Evolutionary conservation across 2,329 filamentous ascomycete genomes (phyloP), one percentile per base, ranked within the genome.

Genomic region (Botrytis tulipae): DNA sequence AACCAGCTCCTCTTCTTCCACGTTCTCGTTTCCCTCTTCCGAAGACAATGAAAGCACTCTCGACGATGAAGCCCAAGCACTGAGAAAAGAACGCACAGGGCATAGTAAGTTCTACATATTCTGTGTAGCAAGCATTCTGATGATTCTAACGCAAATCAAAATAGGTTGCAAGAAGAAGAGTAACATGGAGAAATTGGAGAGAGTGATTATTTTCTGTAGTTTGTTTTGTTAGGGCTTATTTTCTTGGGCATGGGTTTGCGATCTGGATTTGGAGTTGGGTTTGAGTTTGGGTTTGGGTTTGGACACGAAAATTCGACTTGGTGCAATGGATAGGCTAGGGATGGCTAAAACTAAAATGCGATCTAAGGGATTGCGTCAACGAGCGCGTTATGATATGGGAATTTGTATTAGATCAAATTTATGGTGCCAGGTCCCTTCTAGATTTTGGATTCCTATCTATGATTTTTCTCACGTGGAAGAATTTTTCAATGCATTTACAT

Each of bases 381-480:
- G 4, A 25, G 10, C 12, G 12, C 48, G 5, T 0, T 2, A n/a
- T 54, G n/a, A 29, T 18, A 29, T 29, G 4, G n/a, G 14, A 32
- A 14, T 29, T 29, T 32, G 3, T 16, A 57, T 1, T 29, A 0
- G 7, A 57, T 57, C n/a, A 29, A 18, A 18, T 4, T 1, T 18
- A 4, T 29, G 51, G 12, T 29, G 3, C 12, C 3, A 18, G n/a
- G 18, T 9, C 16, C 0, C 2, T 29, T 1, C n/a, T 29, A 18
- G n/a, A 32, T 8, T 9, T 32, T 3, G 18, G 18, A 29, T 3
- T 18, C 1, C 3, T 1, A 18, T 9, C 51, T 54, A 14, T 8
- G 48, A 51, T 3, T 8, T 2, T 14, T 54, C 5, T 54, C 5
- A 29, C 1, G 25, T 16, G 2, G 25, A 29, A 8, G 25, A 29